Conservation (phyloP, 768 basidiomycete species). For the Rhodotorula toruloides region DNA sequence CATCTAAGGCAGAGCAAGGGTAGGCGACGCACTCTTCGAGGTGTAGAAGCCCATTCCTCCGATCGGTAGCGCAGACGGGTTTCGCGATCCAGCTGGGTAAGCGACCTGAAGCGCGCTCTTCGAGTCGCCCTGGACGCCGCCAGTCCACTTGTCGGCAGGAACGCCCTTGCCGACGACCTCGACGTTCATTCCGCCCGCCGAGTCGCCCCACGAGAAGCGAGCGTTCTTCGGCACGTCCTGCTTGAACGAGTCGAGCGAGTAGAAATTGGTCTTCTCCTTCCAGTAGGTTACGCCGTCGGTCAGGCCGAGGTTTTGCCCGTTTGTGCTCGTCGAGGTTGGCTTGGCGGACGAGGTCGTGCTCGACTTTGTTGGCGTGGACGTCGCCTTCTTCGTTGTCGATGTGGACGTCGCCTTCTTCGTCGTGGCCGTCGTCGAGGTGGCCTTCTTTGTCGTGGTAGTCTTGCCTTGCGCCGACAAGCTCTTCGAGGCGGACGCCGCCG, state of each 20-base stretch:
- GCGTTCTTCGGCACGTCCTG: conserved; percentile 16
- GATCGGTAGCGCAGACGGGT: conserved; percentile 22
- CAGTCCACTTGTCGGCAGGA: conserved; percentile 11
- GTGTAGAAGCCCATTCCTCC: conserved; percentile 42
- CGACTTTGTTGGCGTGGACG: neutral
- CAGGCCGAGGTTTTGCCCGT: neutral
- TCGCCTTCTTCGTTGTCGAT: neutral
- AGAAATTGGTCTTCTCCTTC: conserved; percentile 11
- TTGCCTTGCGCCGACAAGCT: neutral
- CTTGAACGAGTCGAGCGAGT: conserved; percentile 20
- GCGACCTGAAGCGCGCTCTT: conserved; percentile 34
- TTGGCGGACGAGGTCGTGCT: neutral
- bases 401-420: too few species aligned
- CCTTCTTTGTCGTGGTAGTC: neutral
- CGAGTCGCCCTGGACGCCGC: conserved; percentile 6
- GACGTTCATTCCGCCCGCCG: conserved; percentile 10
- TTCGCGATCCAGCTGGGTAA: conserved; percentile 35
- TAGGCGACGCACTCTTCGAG: conserved; percentile 24
- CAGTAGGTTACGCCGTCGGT: neutral
- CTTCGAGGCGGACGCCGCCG: too few species aligned
- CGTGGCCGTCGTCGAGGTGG: neutral
- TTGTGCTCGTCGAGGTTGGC: neutral
- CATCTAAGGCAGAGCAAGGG: neutral
- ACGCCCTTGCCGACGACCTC: conserved; percentile 9
- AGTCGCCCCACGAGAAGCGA: conserved; percentile 26